Base-by-base conservation (phyloP, 345 rosid species). In the Salix suchowensis region DNA sequence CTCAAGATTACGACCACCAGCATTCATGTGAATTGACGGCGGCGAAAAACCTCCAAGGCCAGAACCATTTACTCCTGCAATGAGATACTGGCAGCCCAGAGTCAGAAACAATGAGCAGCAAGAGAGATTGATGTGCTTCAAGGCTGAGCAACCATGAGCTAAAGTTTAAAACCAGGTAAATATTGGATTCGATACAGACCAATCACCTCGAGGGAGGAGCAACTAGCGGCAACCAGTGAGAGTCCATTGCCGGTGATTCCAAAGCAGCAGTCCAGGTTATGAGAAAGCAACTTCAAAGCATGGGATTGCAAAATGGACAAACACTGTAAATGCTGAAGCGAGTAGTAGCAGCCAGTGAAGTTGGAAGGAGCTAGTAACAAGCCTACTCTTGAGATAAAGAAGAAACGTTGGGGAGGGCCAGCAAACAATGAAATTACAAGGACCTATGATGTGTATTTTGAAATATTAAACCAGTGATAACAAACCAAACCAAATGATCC, bases 401-500 rank as follows among this genome's bases (percentile, higher is more conserved):
- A 21, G 85, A 68, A 66, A n/a, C 71, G 52, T 46, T 67, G 40
- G 82, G 70, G 10, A 79, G 65, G n/a, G 83, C 2, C 21, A 86
- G 78, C 24, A 92, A 91, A 82, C 91, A 88, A 15, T 83, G 83
- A 66, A 91, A 89, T 34, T 87, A 88, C 7, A 93, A 78, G 39
- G 88, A 88, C 42, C 85, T 80, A 3, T 94, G 84, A 74, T 67
- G 74, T 55, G 81, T 70, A 81, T 88, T 93, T 78, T 82, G 92
- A 76, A 76, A 95, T 88, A 67, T 83, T 82, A 65, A 91, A 91
- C 90, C 90, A 93, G 52, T 84, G 84, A 70, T 32, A 92, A 75
- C 96, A 91, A 74, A 97, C 88, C 61, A 90, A 78, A 52, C 97
- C 94, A 75, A 93, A 95, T 23, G 97, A 93, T 66, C 88, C 92